A percentile compares a stretch with the other conserved stretches of the same genome.
Evolutionary conservation across 1,139 yeast species (phyloP).

Genomic region (Protomyces gravidus): DNA sequence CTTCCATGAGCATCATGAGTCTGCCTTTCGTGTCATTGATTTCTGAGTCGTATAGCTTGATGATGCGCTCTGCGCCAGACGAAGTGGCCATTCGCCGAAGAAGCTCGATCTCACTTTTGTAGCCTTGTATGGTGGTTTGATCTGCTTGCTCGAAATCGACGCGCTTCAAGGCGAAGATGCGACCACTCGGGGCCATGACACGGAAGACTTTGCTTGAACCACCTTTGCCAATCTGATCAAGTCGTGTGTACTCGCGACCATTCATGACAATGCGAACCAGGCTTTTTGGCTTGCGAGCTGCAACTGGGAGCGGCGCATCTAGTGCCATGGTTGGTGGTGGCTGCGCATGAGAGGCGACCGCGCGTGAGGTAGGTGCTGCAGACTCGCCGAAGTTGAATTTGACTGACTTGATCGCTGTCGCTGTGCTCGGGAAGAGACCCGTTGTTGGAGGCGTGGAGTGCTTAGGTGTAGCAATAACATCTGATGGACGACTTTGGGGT

Average conservation of each 20-base stretch:
- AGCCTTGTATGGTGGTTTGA: slow-evolving; percentile 64
- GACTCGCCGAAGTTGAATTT: background rate
- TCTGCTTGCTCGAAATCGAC: slow-evolving; percentile 81
- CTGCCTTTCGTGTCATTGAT: slow-evolving; percentile 60
- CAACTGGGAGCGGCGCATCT: slow-evolving; percentile 13
- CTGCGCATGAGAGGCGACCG: background rate
- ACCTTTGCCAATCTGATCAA: slow-evolving; percentile 82
- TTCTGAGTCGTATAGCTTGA: slow-evolving; percentile 69
- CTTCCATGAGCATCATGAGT: slow-evolving; percentile 71
- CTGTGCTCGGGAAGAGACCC: background rate
- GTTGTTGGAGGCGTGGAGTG: background rate
- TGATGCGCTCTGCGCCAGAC: slow-evolving; percentile 62
- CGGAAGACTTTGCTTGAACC: slow-evolving; percentile 91
- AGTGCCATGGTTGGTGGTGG: slow-evolving; percentile 21
- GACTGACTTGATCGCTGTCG: slow-evolving; percentile 1
- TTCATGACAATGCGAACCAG: slow-evolving; percentile 25
- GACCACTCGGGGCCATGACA: slow-evolving; percentile 52
- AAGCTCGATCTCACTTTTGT: slow-evolving; percentile 84
- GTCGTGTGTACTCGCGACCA: slow-evolving; percentile 55
- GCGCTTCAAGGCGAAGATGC: slow-evolving; percentile 72
- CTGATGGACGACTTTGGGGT: background rate
- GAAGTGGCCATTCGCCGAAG: slow-evolving; percentile 51
- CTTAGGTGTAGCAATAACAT: background rate
- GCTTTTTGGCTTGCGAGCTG: slow-evolving; percentile 13
- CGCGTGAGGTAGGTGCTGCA: background rate